Conservation (phyloP, 345 rosid genomes). For the Acer yangbiense region DNA sequence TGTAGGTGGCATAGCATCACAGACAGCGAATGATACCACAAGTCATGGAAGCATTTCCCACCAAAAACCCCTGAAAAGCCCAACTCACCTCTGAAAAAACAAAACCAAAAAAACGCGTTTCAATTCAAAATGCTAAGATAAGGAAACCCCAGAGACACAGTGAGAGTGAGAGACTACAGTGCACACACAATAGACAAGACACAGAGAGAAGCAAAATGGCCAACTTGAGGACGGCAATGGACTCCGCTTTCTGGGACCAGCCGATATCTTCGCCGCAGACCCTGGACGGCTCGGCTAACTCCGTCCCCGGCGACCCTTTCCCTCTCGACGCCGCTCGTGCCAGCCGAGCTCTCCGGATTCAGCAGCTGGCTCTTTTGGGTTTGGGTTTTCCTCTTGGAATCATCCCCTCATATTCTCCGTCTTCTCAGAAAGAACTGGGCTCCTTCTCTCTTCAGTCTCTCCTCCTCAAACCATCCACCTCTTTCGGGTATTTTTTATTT, state of each 20-base stretch:
- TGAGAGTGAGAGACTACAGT: background rate
- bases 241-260: conserved; percentile 81
- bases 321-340: conserved; percentile 71
- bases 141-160: background rate
- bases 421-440: conserved; percentile 53
- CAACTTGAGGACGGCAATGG: conserved; percentile 72
- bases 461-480: conserved; percentile 52
- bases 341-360: conserved; percentile 75
- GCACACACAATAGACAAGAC: too few relatives aligned
- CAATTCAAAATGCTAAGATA: conserved; percentile 8
- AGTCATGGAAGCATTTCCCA: too few relatives aligned
- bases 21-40: background rate
- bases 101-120: background rate
- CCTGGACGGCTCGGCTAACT: conserved; percentile 66
- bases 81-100: background rate
- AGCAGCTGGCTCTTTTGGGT: conserved; percentile 73
- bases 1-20: background rate
- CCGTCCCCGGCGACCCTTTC: conserved; percentile 74
- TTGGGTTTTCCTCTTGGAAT: conserved; percentile 80
- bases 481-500: conserved; percentile 51
- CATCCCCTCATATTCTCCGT: conserved; percentile 66
- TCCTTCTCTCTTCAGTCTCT: conserved; percentile 74
- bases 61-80: conserved; percentile 6
- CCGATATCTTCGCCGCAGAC: conserved; percentile 61
- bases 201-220: conserved; percentile 47